A percentile compares a stretch with the other conserved stretches of the same genome.
These are phyloP conservation scores for Brassica rapa DNA, from an alignment of 345 rosid species.

Conservation along the genomic window DNA sequence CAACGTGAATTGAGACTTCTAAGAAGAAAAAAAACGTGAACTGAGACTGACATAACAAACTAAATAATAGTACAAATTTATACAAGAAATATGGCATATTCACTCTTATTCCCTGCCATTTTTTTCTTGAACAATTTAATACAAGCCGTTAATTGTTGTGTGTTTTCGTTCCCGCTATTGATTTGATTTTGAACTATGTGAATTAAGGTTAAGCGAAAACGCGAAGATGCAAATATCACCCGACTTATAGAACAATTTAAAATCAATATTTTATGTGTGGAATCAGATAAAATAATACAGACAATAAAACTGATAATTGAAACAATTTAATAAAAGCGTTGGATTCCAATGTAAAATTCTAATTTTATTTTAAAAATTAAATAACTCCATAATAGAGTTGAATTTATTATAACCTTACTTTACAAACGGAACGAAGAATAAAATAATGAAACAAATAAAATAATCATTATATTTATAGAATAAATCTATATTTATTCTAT, in stretches of 20 bases:
- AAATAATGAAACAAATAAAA: too few species aligned
- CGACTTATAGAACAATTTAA: not conserved
- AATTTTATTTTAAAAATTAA: too few species aligned
- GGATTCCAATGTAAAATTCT: too few species aligned
- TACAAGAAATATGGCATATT: not conserved
- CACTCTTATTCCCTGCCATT: not conserved
- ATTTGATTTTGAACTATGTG: not conserved
- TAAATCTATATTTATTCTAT: too few species aligned
- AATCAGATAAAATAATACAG: not conserved
- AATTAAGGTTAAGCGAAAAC: conserved; percentile 18
- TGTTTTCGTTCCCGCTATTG: not conserved
- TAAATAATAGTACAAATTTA: not conserved
- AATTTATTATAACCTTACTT: too few species aligned
- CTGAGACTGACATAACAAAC: not conserved
- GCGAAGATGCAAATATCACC: conserved; percentile 4
- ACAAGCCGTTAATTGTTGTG: not conserved
- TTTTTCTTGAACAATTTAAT: not conserved
- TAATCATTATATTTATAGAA: too few species aligned
- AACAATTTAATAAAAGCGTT: not conserved
- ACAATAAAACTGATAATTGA: conserved; percentile 14
- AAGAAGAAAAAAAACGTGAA: too few species aligned
- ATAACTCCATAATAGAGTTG: too few species aligned
- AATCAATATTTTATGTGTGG: not conserved
- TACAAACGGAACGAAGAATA: too few species aligned
- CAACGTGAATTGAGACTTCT: not conserved